Base-by-base conservation (phyloP, 805 yeast genomes). In the Candida hungchunana region DNA sequence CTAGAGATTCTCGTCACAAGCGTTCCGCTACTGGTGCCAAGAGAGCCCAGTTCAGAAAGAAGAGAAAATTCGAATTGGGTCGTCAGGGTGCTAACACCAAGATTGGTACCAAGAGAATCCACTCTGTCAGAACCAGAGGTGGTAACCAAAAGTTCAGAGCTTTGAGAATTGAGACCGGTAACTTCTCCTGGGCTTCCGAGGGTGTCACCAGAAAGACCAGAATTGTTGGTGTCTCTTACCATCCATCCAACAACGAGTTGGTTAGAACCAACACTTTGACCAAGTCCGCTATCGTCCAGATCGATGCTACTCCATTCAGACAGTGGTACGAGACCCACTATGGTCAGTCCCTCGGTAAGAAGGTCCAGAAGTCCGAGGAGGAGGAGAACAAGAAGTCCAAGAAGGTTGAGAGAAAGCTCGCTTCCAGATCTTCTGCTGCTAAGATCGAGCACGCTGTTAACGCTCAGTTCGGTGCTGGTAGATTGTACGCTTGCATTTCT, bases 1-100 rank as follows among this genome's bases (percentile, higher is more conserved):
- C 97, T 75, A 90, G 98, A 81, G 97, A 93, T 81, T 90, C 98
- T 73, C 96, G 97, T 78, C 98, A 93, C 89, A 90, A 90, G 86
- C 94, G 98, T 76, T 75, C 97, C 64, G 95, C 94, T 73, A 89
- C 98, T 67, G 98, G 98, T 84, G 98, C 98, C 71, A 89, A 88
- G 77, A 88, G 97, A 76, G 97, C 97, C 73, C 95, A 88, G 75
- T 86, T 82, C 95, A 90, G 97, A 87, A 90, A 90, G 90, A 90
- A 90, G 96, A 81, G 98, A 82, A 93, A 90, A 94, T 90, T 93
- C 69, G 98, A 90, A 78, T 82, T 85, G 71, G 98, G 98, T 63
- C 93, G 98, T 77, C 98, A 93, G 79, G 81, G 96, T 63, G 95
- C 98, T 67, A 88, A 84, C 89, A 90, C 98, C 77, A 89, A 87